Evolutionary conservation across 768 basidiomycete species (phyloP), one percentile per base, ranked within the genome.

Genomic region (Kwoniella bestiolae): DNA sequence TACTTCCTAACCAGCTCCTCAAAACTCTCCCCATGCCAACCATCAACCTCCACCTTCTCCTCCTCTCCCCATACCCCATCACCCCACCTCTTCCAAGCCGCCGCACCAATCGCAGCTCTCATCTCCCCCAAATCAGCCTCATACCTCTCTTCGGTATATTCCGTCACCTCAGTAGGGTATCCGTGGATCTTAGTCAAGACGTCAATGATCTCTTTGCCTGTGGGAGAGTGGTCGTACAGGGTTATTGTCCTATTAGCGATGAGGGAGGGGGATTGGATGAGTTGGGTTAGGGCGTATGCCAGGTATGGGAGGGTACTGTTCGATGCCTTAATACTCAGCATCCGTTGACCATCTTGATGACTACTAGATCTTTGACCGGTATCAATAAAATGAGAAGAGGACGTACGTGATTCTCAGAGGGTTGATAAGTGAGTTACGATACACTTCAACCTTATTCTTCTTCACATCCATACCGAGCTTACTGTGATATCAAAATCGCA

Each of bases 171-270:
- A 2, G 67, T 45, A 5, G 45, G 29, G 28, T 58, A 53, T 26
- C 62, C 62, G 41, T 68, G 62, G 34, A 68, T 29, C n/a, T 64
- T 60, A 29, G 56, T 60, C 23, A 68, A 26, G 5, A 45, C 45
- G 12, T 58, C 62, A 21, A 62, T 26, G 29, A 68, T 46, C 12
- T 63, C 29, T 25, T 51, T 21, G 28, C 62, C 60, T 26, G 65
- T 66, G 3, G 51, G 49, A 3, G 8, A 21, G 57, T 41, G n/a
- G 29, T 66, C 57, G 58, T 35, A 53, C 12, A 66, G 9, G 16
- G 51, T 35, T 47, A 47, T 34, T 16, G 47, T 50, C 32, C 53
- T 26, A 32, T 55, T 45, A 9, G 58, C 47, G 51, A 60, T 44
- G 11, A 31, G 52, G 18, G 16, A 18, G 49, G 35, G 49, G 11